Evolutionary conservation across 768 basidiomycete genomes (phyloP), one percentile per base, ranked within the genome.

Genomic region (Hysterangium stoloniferum): DNA sequence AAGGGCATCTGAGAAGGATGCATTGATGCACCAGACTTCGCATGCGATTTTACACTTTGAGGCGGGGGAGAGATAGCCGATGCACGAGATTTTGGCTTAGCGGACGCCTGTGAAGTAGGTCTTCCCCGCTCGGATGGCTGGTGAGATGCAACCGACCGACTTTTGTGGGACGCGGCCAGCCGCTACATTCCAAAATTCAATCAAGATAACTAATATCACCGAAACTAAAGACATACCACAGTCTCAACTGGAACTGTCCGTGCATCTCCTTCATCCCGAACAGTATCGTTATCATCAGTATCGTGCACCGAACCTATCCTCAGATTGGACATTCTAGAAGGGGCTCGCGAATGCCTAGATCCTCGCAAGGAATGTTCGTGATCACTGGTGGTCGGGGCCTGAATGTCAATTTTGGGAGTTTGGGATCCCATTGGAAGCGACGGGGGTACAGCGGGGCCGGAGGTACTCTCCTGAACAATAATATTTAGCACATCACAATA

Each of bases 221-320:
- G 13, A n/a, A 41, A 22, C n/a, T 8, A 17, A 28, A 24, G 27
- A 28, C 19, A 13, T 28, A 38, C 27, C 40, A 43, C 49, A 11
- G 49, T 51, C 33, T 51, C 49, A 8, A 51, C 49, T 17, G 49
- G 49, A 40, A 51, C 20, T 12, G 49, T 51, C 33, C 49, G 37
- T 29, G 49, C 49, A 20, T 51, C 49, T 15, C 25, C 37, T n/a
- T 41, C 49, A 22, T 51, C 48, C 38, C 24, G 17, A 17, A 32
- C 41, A 6, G 49, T 51, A 17, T 51, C 49, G 25, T 6, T 43
- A 27, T 51, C 49, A 27, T 51, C 49, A 19, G 37, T 28, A 17
- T 51, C 49, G 11, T 51, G 37, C 22, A 51, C 49, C 2, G 49
- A 51, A 31, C 31, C 38, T 13, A 51, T 42, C 22, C 24, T 40